A percentile compares a stretch with the other conserved stretches of the same genome.
phyloP scores from a whole-genome alignment of 345 rosid species.

The Lumnitzera racemosa region DNA sequence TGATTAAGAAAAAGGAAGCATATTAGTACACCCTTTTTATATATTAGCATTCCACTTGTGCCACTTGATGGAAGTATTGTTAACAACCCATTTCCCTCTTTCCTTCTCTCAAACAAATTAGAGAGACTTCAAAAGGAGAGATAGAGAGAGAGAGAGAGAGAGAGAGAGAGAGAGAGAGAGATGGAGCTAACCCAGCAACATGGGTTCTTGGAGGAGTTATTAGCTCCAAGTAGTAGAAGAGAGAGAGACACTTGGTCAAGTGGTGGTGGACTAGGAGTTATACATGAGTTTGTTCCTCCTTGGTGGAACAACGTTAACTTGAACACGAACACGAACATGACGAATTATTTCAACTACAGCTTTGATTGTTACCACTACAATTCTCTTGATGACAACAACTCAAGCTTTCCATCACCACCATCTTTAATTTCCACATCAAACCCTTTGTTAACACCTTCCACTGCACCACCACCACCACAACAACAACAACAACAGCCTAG shows the following conservation, averaged over 20 bases:
- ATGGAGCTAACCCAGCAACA: conserved; percentile 57
- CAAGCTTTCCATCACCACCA: too few relatives aligned
- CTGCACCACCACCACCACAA: conserved; percentile 20
- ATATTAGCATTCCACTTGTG: too few relatives aligned
- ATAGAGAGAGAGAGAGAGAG: not conserved
- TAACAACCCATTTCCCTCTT: conserved; percentile 13
- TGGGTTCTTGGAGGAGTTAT: conserved; percentile 68
- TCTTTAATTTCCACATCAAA: too few relatives aligned
- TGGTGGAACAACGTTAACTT: too few relatives aligned
- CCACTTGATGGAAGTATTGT: not conserved
- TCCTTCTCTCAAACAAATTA: conserved; percentile 6
- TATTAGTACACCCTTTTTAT: too few relatives aligned
- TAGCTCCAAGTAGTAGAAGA: conserved; percentile 37
- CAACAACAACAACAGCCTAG: conserved; percentile 23
- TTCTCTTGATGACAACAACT: too few relatives aligned
- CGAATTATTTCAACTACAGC: too few relatives aligned
- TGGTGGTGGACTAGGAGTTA: not conserved
- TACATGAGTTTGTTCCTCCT: too few relatives aligned
- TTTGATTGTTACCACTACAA: too few relatives aligned
- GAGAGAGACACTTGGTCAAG: conserved; percentile 14
- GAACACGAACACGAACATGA: too few relatives aligned
- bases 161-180: conserved; percentile 9
- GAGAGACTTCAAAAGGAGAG: not conserved
- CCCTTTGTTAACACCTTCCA: conserved; percentile 9
- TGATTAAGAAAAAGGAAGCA: too few relatives aligned